phyloP scores from a whole-genome alignment of 352 stramenopile species.

The Pythium catenulatum region DNA sequence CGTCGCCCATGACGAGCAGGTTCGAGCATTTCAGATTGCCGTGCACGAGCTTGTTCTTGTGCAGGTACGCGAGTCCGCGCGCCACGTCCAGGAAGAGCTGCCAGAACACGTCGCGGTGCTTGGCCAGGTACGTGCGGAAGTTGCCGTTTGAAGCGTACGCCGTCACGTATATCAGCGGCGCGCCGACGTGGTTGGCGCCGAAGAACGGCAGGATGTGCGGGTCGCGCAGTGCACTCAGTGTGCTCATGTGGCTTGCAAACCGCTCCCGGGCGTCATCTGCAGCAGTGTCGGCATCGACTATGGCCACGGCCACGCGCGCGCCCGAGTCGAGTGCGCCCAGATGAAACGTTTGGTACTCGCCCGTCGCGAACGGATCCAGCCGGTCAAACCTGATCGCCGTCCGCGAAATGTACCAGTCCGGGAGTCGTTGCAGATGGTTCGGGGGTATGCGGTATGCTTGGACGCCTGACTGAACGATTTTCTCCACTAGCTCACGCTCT shows the following conservation, averaged over 20 bases:
- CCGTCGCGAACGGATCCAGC: constrained; percentile 43
- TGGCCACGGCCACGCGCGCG: constrained; percentile 42
- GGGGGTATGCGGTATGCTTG: neutral
- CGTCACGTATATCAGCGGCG: constrained; percentile 23
- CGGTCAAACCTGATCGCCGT: constrained; percentile 42
- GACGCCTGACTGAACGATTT: neutral
- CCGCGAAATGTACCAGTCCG: constrained; percentile 52
- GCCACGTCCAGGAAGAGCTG: constrained; percentile 49
- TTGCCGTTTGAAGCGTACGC: constrained; percentile 4
- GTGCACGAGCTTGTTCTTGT: constrained; percentile 62
- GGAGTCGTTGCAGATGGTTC: neutral
- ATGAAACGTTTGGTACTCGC: constrained; percentile 39
- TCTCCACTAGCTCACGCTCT: constrained; percentile 26
- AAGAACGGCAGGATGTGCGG: constrained; percentile 49
- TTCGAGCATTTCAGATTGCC: constrained; percentile 70
- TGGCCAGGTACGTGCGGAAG: neutral
- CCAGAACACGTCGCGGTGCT: constrained; percentile 24
- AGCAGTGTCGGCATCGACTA: constrained; percentile 30
- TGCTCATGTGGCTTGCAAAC: neutral
- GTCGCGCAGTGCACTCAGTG: constrained; percentile 1
- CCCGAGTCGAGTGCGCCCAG: constrained; percentile 41
- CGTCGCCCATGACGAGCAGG: constrained; percentile 58
- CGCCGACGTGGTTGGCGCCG: constrained; percentile 19
- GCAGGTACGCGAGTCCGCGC: constrained; percentile 53
- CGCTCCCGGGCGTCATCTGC: neutral